Evolutionary conservation across 2,329 filamentous ascomycete genomes (phyloP).

Genomic region (Penicillium sp.): DNA sequence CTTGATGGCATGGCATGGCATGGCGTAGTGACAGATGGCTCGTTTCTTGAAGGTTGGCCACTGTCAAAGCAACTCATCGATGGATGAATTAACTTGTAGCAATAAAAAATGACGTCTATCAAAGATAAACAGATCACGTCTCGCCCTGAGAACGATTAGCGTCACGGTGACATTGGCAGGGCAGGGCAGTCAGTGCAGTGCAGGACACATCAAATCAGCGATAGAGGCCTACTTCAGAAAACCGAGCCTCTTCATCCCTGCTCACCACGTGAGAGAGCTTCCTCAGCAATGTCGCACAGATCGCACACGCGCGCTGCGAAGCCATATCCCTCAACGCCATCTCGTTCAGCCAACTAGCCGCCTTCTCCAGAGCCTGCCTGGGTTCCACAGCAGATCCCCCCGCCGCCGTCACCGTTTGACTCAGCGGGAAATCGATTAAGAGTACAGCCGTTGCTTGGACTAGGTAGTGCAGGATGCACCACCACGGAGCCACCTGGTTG

Average conservation of each 20-base stretch:
- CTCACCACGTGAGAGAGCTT: slow-evolving; percentile 1
- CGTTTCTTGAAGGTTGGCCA: background rate
- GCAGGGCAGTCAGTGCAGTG: background rate
- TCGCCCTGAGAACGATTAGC: slow-evolving; percentile 5
- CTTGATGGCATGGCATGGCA: background rate
- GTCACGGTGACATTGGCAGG: background rate
- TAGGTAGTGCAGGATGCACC: slow-evolving; percentile 38
- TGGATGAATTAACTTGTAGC: too few species aligned
- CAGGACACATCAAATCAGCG: background rate
- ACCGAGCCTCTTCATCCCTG: background rate
- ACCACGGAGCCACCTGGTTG: slow-evolving; percentile 35
- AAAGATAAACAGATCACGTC: background rate
- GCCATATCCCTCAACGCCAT: slow-evolving; percentile 32
- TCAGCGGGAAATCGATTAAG: slow-evolving; percentile 25
- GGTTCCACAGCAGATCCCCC: background rate
- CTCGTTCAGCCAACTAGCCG: slow-evolving; percentile 16
- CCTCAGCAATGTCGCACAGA: slow-evolving; percentile 19
- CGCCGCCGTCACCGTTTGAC: too few species aligned
- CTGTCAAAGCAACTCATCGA: background rate
- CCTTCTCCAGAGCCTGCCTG: slow-evolving; percentile 8
- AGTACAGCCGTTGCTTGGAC: slow-evolving; percentile 39
- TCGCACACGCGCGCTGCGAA: slow-evolving; percentile 31
- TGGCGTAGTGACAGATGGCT: background rate
- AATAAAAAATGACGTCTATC: background rate
- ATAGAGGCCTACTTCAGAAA: slow-evolving; percentile 10